Evolutionary conservation across 495 filamentous ascomycete species (phyloP), one percentile per base, ranked within the genome.

Genomic region (Venustampulla echinocandica): DNA sequence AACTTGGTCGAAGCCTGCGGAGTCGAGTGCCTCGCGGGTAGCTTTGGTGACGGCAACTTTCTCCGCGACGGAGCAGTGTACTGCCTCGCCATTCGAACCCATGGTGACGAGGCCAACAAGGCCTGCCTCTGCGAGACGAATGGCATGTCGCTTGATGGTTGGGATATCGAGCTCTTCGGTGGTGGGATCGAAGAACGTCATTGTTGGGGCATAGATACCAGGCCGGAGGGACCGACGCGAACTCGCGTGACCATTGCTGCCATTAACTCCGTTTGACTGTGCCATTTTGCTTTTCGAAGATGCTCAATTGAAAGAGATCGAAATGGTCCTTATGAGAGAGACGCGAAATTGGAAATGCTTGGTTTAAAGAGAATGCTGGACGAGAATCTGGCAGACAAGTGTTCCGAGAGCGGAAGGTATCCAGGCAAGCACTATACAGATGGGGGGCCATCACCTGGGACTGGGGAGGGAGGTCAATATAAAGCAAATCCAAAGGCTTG

Each of bases 81-180:
- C 83, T 14, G 87, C 87, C 67, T 93, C 87, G 17, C 87, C 87
- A 61, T 93, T 93, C 47, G 85, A 90, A 37, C 87, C 88, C 83
- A 90, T 89, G 52, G 84, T 84, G 9, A 93, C 85, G 10, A 95
- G 73, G 10, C 88, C 85, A 32, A 80, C 84, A 10, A 95, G 80
- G 15, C 88, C 87, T 43, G 77, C 84, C 65, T 79, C 71, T 18
- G 83, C 87, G n/a, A 93, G 76, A 33, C 86, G 85, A 40, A 84
- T 79, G 23, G 84, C 84, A 57, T 92, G 87, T 41, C 74, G 79
- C 60, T 82, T 85, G 68, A 90, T 84, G 46, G 80, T 74, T 4
- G 80, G 72, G 53, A 86, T 75, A 58, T 95, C 87, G 57, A 95
- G 75, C 14, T 92, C 82, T 64, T 95, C 87, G 36, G 83, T 88